These are phyloP conservation scores for Rhizophagus prolifer DNA, from an alignment of 192 early-diverging fungal genomes.

Conservation along the genomic window DNA sequence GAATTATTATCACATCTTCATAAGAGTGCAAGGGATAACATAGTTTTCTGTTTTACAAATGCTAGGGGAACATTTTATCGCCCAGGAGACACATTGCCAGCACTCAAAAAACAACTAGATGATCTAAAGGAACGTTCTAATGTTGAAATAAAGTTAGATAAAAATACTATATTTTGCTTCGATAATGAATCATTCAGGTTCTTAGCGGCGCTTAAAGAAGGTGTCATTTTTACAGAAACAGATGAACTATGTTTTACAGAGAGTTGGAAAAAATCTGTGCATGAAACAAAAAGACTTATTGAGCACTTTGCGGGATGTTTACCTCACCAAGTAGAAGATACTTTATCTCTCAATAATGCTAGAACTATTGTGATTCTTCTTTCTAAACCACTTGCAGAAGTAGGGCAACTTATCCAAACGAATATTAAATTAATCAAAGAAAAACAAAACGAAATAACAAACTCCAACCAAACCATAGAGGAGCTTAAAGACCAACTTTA, in stretches of 20 bases:
- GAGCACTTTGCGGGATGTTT: background rate
- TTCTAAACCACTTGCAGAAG: constrained; percentile 29
- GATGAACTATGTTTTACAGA: constrained; percentile 26
- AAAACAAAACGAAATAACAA: constrained; percentile 29
- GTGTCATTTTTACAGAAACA: constrained; percentile 22
- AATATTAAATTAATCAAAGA: constrained; percentile 24
- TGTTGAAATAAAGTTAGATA: constrained; percentile 15
- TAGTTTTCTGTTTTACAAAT: constrained; percentile 38
- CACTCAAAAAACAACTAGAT: constrained; percentile 19
- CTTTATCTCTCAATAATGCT: constrained; percentile 34
- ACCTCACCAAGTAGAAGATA: constrained; percentile 35
- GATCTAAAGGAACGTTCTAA: constrained; percentile 21
- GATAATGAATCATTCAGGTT: too few species aligned
- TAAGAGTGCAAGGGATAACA: constrained; percentile 34
- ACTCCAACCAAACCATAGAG: constrained; percentile 9
- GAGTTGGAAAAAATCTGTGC: constrained; percentile 35
- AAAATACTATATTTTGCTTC: too few species aligned
- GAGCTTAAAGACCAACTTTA: constrained; percentile 26
- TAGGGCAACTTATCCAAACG: too few species aligned
- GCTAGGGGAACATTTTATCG: constrained; percentile 30
- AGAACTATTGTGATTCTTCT: constrained; percentile 28
- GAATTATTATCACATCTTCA: constrained; percentile 33
- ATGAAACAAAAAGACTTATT: constrained; percentile 31
- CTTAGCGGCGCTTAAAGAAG: too few species aligned
- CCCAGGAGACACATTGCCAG: constrained; percentile 33